These are phyloP conservation scores for Pseudogymnoascus sp. DNA, from an alignment of 2,329 filamentous ascomycete genomes.

Conservation along the genomic window DNA sequence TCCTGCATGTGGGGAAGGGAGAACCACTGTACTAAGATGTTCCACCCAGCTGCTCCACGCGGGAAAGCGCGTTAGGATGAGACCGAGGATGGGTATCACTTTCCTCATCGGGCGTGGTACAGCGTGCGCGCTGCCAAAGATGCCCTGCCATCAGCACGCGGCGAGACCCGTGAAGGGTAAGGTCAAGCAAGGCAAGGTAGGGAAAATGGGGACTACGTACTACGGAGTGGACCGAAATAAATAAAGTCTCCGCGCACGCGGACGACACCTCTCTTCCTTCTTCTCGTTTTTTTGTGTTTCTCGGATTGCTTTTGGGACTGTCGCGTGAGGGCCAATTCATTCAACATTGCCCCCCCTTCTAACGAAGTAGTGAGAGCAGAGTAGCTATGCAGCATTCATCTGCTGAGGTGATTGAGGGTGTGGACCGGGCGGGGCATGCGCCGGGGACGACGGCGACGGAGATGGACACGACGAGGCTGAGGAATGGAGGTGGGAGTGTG, in stretches of 20 bases:
- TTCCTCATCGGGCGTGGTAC: not conserved
- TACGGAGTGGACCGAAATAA: not conserved
- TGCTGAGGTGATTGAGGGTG: not conserved
- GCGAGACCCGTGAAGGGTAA: not conserved
- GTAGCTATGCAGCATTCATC: not conserved
- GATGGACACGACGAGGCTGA: not conserved
- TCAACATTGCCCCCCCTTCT: not conserved
- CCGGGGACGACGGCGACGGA: not conserved
- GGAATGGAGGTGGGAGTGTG: not conserved
- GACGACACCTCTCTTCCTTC: not conserved
- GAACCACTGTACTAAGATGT: not conserved
- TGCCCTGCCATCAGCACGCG: not conserved
- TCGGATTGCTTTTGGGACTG: not conserved
- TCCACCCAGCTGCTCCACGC: slow-evolving; percentile 1
- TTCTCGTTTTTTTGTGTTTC: not conserved
- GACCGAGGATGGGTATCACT: not conserved
- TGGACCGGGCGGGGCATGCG: not conserved
- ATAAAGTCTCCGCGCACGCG: not conserved
- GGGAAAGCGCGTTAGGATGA: slow-evolving; percentile 4
- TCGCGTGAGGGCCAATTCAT: not conserved
- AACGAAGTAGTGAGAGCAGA: not conserved
- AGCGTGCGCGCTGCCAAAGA: not conserved
- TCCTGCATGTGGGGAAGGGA: not conserved
- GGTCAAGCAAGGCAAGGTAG: not conserved
- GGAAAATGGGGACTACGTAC: not conserved